phyloP scores from a whole-genome alignment of 73 alveolate genomes.

The Tetrahymena malaccensis region DNA sequence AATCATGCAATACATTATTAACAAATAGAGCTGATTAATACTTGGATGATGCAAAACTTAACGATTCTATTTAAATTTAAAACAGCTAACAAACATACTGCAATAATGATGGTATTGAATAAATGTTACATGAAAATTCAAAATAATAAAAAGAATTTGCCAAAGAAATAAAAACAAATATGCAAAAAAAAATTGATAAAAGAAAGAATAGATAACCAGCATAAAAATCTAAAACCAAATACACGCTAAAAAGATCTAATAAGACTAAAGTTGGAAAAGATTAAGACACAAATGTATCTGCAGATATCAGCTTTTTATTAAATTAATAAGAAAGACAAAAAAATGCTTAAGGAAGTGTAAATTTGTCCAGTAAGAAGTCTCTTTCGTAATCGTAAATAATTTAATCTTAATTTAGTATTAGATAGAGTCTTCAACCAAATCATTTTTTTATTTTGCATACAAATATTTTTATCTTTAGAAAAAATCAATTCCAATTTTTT shows the following conservation, averaged over 20 bases:
- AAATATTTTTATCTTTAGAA: too few relatives aligned
- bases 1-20: background rate
- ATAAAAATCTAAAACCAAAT: too few relatives aligned
- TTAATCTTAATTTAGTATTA: too few relatives aligned
- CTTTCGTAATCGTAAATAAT: background rate
- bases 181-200: background rate
- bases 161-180: too few relatives aligned
- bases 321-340: too few relatives aligned
- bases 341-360: background rate
- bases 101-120: background rate
- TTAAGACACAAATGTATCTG: background rate
- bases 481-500: too few relatives aligned
- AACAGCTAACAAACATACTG: background rate
- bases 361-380: background rate
- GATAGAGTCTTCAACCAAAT: too few relatives aligned
- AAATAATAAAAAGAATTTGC: too few relatives aligned
- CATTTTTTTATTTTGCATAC: too few relatives aligned
- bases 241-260: background rate
- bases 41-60: background rate
- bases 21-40: background rate
- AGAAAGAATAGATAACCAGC: background rate
- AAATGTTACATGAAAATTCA: background rate
- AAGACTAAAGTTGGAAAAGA: background rate
- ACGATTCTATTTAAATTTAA: background rate
- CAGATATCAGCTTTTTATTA: background rate